Evolutionary conservation across 192 early-diverging fungal species (phyloP), one percentile per base, ranked within the genome.

Genomic region (Coemansia sp.): DNA sequence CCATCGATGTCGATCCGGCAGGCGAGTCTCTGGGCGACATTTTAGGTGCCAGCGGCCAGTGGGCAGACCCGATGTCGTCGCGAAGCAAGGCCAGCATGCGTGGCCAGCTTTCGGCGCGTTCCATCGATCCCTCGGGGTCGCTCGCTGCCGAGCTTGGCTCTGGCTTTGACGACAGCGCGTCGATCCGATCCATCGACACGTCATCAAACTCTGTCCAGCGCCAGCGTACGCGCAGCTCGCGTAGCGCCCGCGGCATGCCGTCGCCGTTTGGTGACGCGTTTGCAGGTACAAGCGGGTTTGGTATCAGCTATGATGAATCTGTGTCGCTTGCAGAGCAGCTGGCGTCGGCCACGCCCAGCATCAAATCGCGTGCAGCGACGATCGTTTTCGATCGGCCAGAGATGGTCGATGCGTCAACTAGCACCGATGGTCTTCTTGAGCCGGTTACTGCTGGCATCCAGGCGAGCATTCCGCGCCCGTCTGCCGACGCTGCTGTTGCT

Each of bases 1-100:
- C 74, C 15, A 52, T 76, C 5, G 79, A 76, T 18, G 66, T 75
- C 14, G 51, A 36, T 32, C 45, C 34, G 41, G 62, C 12, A 11
- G 74, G 80, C 9, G 80, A 83, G 69, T 77, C 80, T 2, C 68
- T 77, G 9, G 80, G 75, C 51, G 80, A 77, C 11, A 83, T 83
- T n/a, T 58, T 83, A 4, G 80, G 80, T 22, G 41, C 63, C 11
- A 55, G 69, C 37, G 64, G 67, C 32, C 74, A 70, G 64, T 83
- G 80, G 80, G 80, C 57, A 37, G 79, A 76, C 6, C 57, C 71
- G 12, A 37, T 72, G 20, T 69, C 79, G 28, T 55, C 78, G 20
- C 70, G 67, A 18, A 70, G 73, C 53, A 67, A 66, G 57, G 22
- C 57, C 51, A 78, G 67, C 18, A 39, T 61, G 35, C 71, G 67